These are phyloP conservation scores for Lentinula novae-zelandiae DNA, from an alignment of 1,284 basidiomycete species.

Conservation along the genomic window DNA sequence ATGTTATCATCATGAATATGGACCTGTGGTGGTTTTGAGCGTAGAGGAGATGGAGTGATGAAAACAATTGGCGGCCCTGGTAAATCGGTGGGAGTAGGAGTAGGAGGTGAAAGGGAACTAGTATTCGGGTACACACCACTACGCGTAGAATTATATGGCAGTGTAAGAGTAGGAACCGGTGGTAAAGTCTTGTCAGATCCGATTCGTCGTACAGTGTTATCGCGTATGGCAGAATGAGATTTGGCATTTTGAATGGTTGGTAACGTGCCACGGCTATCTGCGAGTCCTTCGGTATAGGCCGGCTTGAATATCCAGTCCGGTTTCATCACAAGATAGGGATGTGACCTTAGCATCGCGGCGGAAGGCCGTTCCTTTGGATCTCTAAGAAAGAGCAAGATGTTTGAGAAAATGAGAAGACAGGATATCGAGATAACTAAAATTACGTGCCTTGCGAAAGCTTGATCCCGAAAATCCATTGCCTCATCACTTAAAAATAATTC, in stretches of 20 bases:
- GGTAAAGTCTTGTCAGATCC: conserved; percentile 7
- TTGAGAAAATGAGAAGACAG: background rate
- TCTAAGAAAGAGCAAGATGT: conserved; percentile 32
- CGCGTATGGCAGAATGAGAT: conserved; percentile 8
- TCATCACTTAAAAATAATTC: conserved; percentile 64
- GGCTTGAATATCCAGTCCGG: conserved; percentile 63
- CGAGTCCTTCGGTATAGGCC: conserved; percentile 21
- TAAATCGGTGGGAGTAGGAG: conserved; percentile 11
- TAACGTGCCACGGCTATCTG: background rate
- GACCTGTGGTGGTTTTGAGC: conserved; percentile 11
- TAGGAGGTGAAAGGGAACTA: background rate
- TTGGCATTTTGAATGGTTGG: conserved; percentile 1
- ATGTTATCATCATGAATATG: conserved; percentile 13
- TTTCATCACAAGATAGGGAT: conserved; percentile 74
- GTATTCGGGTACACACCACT: conserved; percentile 8
- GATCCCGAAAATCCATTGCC: conserved; percentile 76
- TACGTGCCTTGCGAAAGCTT: conserved; percentile 79
- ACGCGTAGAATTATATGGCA: conserved; percentile 3
- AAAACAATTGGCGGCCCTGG: conserved; percentile 31
- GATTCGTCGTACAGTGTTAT: background rate
- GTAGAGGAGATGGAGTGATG: conserved; percentile 31
- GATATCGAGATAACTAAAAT: too few species aligned
- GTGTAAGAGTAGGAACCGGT: conserved; percentile 1
- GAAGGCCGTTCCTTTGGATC: conserved; percentile 78
- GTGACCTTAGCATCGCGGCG: conserved; percentile 69